These are phyloP conservation scores for Effrenium voratum DNA, from an alignment of 73 alveolate species.

Conservation along the genomic window DNA sequence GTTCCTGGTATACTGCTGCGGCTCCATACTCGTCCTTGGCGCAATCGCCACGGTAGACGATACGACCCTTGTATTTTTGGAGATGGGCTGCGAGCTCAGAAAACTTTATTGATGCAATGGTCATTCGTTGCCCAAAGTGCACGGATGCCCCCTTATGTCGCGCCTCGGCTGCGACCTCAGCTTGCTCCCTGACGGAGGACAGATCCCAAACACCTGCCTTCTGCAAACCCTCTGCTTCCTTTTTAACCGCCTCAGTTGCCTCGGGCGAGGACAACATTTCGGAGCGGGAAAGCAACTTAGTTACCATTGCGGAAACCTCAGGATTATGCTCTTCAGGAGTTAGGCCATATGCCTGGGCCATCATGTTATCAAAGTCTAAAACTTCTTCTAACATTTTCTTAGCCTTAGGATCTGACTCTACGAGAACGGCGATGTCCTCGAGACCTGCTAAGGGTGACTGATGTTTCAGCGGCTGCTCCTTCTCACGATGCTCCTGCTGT, in stretches of 20 bases:
- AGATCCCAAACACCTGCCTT: not conserved
- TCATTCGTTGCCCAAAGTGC: not conserved
- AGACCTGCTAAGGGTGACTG: slow-evolving; percentile 7
- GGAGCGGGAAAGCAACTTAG: not conserved
- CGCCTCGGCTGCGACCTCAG: not conserved
- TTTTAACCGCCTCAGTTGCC: not conserved
- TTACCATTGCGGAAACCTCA: slow-evolving; percentile 27
- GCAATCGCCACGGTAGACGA: slow-evolving; percentile 29
- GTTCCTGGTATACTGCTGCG: slow-evolving; percentile 13
- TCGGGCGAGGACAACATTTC: not conserved
- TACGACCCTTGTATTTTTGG: not conserved
- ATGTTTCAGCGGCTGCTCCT: not conserved
- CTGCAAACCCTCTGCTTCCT: not conserved
- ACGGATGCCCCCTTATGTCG: not conserved
- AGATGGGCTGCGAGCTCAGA: not conserved
- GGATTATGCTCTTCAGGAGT: not conserved
- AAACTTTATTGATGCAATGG: slow-evolving; percentile 32
- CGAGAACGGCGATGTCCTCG: not conserved
- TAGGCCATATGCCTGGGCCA: not conserved
- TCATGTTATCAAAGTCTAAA: not conserved
- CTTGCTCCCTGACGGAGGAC: not conserved
- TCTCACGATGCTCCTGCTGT: not conserved
- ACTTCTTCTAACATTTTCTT: not conserved
- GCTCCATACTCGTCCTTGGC: slow-evolving; percentile 53
- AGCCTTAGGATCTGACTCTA: not conserved